A percentile compares a stretch with the other conserved stretches of the same genome.
phyloP scores from a whole-genome alignment of 257 asterid genomes.

The Verbena officinalis region DNA sequence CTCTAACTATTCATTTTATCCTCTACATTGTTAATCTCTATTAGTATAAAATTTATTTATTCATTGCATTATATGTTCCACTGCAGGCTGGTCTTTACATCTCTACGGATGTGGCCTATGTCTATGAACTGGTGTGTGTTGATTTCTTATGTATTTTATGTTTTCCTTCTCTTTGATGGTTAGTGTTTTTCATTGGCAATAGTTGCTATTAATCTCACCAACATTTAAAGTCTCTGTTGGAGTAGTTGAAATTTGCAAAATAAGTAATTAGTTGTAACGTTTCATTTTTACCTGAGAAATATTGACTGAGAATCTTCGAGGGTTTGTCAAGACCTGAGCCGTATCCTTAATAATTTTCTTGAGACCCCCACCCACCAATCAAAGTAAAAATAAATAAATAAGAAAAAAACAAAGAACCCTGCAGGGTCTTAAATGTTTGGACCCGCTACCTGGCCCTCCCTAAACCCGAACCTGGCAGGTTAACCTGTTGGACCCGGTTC shows the following conservation, averaged over 20 bases:
- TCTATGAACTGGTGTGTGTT: conserved; percentile 77
- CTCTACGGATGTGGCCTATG: conserved; percentile 76
- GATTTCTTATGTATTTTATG: conserved; percentile 6
- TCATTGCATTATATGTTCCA: conserved; percentile 17
- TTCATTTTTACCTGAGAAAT: not conserved
- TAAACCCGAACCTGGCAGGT: no score
- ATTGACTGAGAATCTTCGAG: no score
- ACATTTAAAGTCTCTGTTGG: conserved; percentile 10
- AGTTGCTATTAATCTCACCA: conserved; percentile 26
- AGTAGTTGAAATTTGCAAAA: conserved; percentile 6
- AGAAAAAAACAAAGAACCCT: no score
- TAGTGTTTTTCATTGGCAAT: not conserved
- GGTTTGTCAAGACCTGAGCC: no score
- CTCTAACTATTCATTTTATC: conserved; percentile 6
- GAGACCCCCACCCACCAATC: no score
- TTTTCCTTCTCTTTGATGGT: conserved; percentile 1
- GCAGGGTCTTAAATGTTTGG: no score
- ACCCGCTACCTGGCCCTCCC: no score
- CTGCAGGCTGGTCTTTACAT: conserved; percentile 74
- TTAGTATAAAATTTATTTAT: conserved; percentile 1
- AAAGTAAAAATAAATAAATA: no score
- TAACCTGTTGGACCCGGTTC: no score
- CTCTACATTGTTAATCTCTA: conserved; percentile 1
- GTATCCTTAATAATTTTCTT: no score
- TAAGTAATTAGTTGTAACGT: not conserved